phyloP scores from a whole-genome alignment of 768 basidiomycete species.

The Obba rivulosa region DNA sequence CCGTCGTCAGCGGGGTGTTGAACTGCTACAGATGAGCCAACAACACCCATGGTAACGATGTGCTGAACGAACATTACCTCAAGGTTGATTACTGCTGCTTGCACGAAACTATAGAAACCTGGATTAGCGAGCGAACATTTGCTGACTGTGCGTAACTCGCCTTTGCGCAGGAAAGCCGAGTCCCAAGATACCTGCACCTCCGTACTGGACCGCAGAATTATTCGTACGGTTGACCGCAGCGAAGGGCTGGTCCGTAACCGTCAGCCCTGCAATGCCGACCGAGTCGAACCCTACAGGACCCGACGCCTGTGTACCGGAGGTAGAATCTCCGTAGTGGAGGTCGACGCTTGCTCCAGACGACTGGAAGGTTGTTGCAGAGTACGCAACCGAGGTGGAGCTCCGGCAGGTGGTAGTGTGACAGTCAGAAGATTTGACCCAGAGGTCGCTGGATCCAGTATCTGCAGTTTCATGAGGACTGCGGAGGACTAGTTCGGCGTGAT shows the following conservation, averaged over 20 bases:
- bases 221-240: slow-evolving; percentile 68
- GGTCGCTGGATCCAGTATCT: slow-evolving; percentile 79
- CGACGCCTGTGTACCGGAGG: slow-evolving; percentile 60
- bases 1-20: slow-evolving; percentile 15
- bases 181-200: slow-evolving; percentile 68
- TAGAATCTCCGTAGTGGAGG: slow-evolving; percentile 67
- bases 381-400: slow-evolving; percentile 34
- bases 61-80: slow-evolving; percentile 7
- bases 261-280: slow-evolving; percentile 50
- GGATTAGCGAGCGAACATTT: not conserved
- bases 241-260: slow-evolving; percentile 49
- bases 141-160: slow-evolving; percentile 26
- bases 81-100: slow-evolving; percentile 18
- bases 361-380: slow-evolving; percentile 39
- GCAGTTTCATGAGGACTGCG: not conserved
- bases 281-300: slow-evolving; percentile 61
- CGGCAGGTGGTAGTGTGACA: slow-evolving; percentile 41
- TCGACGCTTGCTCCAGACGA: slow-evolving; percentile 39
- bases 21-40: slow-evolving; percentile 9
- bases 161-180: slow-evolving; percentile 75
- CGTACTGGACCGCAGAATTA: slow-evolving; percentile 54
- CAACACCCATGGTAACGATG: too few species aligned
- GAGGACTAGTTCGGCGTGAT: not conserved
- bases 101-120: slow-evolving; percentile 17
- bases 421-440: slow-evolving; percentile 65